These are phyloP conservation scores for Phialophora macrospora DNA, from an alignment of 2,329 filamentous ascomycete genomes.

Conservation along the genomic window DNA sequence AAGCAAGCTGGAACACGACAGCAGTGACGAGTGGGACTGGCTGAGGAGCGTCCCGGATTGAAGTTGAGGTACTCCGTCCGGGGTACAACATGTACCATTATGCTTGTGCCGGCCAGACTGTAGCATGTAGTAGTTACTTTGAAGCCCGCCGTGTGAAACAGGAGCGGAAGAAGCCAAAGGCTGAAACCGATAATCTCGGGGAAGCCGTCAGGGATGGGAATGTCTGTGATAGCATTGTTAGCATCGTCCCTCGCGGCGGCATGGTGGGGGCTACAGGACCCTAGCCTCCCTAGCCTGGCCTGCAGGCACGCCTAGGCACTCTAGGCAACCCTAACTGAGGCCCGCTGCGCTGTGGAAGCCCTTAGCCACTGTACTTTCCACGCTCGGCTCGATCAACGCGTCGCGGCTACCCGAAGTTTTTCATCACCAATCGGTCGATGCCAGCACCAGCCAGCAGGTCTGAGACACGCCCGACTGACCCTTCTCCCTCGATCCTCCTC, in stretches of 20 bases:
- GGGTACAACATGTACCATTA: background rate
- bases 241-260: constrained; percentile 1
- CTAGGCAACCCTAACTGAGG: background rate
- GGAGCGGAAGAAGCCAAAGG: constrained; percentile 9
- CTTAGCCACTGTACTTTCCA: background rate
- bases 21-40: constrained; percentile 27
- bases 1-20: constrained; percentile 4
- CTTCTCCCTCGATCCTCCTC: background rate
- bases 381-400: constrained; percentile 3
- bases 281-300: background rate
- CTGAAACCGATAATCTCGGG: constrained; percentile 24
- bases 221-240: constrained; percentile 15
- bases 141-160: background rate
- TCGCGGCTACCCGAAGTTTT: constrained; percentile 5
- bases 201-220: constrained; percentile 9
- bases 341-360: background rate
- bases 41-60: constrained; percentile 27
- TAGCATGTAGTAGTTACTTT: background rate
- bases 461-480: constrained; percentile 11
- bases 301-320: background rate
- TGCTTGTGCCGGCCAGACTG: constrained; percentile 2
- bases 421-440: constrained; percentile 14
- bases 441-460: constrained; percentile 18
- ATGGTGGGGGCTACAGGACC: background rate
- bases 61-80: constrained; percentile 3